phyloP scores from a whole-genome alignment of 2,329 filamentous ascomycete genomes.

The Fusarium sp. region DNA sequence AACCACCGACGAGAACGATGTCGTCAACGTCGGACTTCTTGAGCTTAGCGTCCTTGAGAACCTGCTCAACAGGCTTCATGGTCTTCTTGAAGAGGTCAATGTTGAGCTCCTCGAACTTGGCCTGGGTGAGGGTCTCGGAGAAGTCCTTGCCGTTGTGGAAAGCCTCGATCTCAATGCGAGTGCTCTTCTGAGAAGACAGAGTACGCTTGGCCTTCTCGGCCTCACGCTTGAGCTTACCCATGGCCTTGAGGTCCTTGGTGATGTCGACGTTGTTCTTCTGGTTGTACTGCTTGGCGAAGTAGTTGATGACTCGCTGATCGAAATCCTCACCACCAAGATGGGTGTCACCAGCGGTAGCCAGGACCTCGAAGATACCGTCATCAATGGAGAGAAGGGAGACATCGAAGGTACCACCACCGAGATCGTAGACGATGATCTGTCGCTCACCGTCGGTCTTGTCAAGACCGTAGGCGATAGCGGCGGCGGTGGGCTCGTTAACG shows the following conservation, averaged over 20 bases:
- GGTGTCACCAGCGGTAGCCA: slow-evolving; percentile 95
- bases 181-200: slow-evolving; percentile 92
- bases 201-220: slow-evolving; percentile 99
- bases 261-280: slow-evolving; percentile 96
- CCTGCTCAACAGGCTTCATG: slow-evolving; percentile 97
- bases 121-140: slow-evolving; percentile 96
- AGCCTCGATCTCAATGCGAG: slow-evolving; percentile 94
- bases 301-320: slow-evolving; percentile 95
- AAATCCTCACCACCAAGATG: slow-evolving; percentile 99
- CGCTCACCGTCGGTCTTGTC: slow-evolving; percentile 87
- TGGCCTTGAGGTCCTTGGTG: slow-evolving; percentile 94
- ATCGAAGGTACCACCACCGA: slow-evolving; percentile 95
- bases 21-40: slow-evolving; percentile 96
- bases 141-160: slow-evolving; percentile 98
- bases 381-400: slow-evolving; percentile 93
- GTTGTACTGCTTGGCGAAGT: slow-evolving; percentile 98
- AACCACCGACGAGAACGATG: slow-evolving; percentile 98
- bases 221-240: slow-evolving; percentile 99
- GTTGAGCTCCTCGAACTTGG: slow-evolving; percentile 99
- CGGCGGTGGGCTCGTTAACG: slow-evolving; percentile 95
- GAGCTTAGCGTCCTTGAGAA: slow-evolving; percentile 97
- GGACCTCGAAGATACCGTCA: slow-evolving; percentile 91
- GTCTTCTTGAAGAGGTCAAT: slow-evolving; percentile 99
- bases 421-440: slow-evolving; percentile 93
- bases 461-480: slow-evolving; percentile 93